Base-by-base conservation (phyloP, 169 alveolate genomes). In the Plasmodium knowlesi region DNA sequence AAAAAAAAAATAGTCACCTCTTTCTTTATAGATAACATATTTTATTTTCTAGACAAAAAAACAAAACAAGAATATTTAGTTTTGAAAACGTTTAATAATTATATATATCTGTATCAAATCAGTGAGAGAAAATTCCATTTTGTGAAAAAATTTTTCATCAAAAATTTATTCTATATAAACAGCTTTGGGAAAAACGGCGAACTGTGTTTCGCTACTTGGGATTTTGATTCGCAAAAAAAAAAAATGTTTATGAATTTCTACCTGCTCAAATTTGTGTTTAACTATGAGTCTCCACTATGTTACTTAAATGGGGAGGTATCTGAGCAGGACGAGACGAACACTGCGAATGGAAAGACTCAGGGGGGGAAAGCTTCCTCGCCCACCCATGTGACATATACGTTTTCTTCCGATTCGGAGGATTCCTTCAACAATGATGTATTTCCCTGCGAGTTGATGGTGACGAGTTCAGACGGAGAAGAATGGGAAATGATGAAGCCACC, bases 151-250 rank as follows among this genome's bases (percentile, higher is more conserved):
- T 85, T 85, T 85, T 74, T 74, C 28, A 85, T 85, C 10, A 85
- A 85, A 50, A 85, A 85, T 73, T 74, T 85, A 25, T 85, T 85
- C 50, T 85, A 85, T 85, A 85, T 85, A 30, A 85, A 85, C 25
- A 85, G 85, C 41, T 85, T 85, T 85, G 93, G 93, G 16, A 73
- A 73, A 19, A 85, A 85, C 53, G 93, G 93, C 22, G 93, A 85
- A 30, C 70, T 85, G 0, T 85, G 93, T 74, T 85, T 85, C 25
- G 84, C 57, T 22, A 85, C 93, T 0, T 85, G 93, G 93, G 93
- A 85, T 28, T 74, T n/a, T 70, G 22, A 25, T 46, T 50, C 32
- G 6, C 28, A 5, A 14, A 9, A 5, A 5, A 61, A 61, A 2
- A 85, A 85, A 53, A 50, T 85, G 84, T 85, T 73, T 16, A 34